phyloP scores from a whole-genome alignment of 495 filamentous ascomycete species.

The Penicillium malachiteum region DNA sequence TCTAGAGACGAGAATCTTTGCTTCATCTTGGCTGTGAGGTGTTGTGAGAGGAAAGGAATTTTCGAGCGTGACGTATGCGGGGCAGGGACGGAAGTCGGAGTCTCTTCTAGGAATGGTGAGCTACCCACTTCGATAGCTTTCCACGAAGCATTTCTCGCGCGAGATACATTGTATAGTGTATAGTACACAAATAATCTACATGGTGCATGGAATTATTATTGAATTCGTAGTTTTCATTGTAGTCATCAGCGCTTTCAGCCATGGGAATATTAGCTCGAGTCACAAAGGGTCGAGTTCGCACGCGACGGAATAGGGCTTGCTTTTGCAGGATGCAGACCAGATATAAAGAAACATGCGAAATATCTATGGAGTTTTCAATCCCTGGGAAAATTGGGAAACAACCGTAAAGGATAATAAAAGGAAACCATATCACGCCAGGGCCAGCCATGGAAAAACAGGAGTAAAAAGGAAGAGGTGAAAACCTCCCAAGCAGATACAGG shows the following conservation, averaged over 20 bases:
- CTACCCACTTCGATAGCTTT: slow-evolving; percentile 6
- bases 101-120: slow-evolving; percentile 14
- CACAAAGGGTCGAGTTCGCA: slow-evolving; percentile 5
- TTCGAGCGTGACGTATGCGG: slow-evolving; percentile 51
- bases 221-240: slow-evolving; percentile 18
- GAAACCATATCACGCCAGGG: slow-evolving; percentile 41
- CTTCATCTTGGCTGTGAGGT: slow-evolving; percentile 68
- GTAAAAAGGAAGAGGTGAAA: slow-evolving; percentile 14
- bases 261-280: slow-evolving; percentile 14
- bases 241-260: slow-evolving; percentile 19
- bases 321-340: slow-evolving; percentile 16
- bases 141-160: neutral
- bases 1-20: slow-evolving; percentile 94
- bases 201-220: neutral
- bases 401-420: slow-evolving; percentile 12
- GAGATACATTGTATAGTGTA: neutral
- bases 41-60: slow-evolving; percentile 30
- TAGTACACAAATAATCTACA: neutral
- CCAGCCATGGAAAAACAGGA: slow-evolving; percentile 39
- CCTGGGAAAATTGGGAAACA: slow-evolving; percentile 14
- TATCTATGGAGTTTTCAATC: slow-evolving; percentile 29
- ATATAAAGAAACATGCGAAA: slow-evolving; percentile 17
- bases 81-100: slow-evolving; percentile 30
- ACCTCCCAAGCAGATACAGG: slow-evolving; percentile 21
- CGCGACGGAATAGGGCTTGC: slow-evolving; percentile 8